These are phyloP conservation scores for Lachancea waltii DNA, from an alignment of 805 yeast genomes.

Conservation along the genomic window DNA sequence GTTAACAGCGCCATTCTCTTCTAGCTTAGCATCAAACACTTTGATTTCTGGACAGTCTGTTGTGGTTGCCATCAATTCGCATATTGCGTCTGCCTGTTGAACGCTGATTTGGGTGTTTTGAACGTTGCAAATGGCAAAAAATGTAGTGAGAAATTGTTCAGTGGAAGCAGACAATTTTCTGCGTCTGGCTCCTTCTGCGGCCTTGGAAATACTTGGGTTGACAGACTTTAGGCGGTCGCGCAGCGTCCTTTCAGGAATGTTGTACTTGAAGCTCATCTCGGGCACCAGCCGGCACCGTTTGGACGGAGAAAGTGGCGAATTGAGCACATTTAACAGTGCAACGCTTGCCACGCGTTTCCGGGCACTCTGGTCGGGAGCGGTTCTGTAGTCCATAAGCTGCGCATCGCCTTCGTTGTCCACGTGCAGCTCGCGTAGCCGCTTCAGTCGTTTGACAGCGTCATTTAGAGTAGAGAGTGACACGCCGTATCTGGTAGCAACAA, in stretches of 20 bases:
- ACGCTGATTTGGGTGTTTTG: slow-evolving; percentile 8
- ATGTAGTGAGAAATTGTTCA: slow-evolving; percentile 8
- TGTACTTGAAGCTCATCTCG: slow-evolving; percentile 7
- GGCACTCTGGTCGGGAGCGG: slow-evolving; percentile 2
- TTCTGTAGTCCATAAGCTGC: slow-evolving; percentile 4
- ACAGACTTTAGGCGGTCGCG: slow-evolving; percentile 6
- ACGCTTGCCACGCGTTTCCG: slow-evolving; percentile 10
- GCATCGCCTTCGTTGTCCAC: slow-evolving; percentile 3
- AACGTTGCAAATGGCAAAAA: slow-evolving; percentile 6
- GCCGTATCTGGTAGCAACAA: slow-evolving; percentile 5
- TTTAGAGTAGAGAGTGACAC: slow-evolving; percentile 7
- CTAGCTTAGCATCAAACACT: neutral
- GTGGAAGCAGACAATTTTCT: slow-evolving; percentile 6
- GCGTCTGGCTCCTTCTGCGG: slow-evolving; percentile 7
- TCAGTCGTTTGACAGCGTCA: slow-evolving; percentile 7
- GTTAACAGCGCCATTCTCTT: slow-evolving; percentile 1
- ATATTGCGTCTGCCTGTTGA: slow-evolving; percentile 9
- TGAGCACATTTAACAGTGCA: slow-evolving; percentile 8
- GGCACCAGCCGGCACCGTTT: slow-evolving; percentile 6
- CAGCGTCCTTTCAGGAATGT: slow-evolving; percentile 9
- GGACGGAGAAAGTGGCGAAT: slow-evolving; percentile 8
- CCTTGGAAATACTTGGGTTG: slow-evolving; percentile 7
- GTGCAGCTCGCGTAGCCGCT: slow-evolving; percentile 6
- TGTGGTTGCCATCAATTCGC: slow-evolving; percentile 7
- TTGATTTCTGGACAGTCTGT: slow-evolving; percentile 5